Percentiles rank a stretch among this genome's conserved stretches.
Evolutionary conservation across 1,284 basidiomycete species (phyloP).

Genomic region (Omphalotus olearius): DNA sequence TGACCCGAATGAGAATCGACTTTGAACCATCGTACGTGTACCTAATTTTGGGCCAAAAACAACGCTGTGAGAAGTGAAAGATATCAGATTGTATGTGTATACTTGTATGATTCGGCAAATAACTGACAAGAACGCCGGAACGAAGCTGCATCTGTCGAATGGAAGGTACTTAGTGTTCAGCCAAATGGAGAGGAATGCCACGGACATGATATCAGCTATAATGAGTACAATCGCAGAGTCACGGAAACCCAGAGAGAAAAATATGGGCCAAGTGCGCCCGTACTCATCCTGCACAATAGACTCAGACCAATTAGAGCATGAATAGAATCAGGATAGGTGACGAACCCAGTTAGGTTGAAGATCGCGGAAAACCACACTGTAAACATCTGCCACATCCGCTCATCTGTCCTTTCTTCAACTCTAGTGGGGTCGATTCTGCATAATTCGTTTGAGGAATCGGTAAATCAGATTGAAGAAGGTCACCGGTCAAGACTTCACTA

Average conservation of each 20-base stretch:
- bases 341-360: constrained; percentile 53
- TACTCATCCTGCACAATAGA: constrained; percentile 8
- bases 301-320: not conserved
- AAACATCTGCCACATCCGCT: constrained; percentile 58
- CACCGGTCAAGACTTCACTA: not conserved
- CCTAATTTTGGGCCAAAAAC: constrained; percentile 61
- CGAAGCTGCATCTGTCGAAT: constrained; percentile 24
- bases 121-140: constrained; percentile 57
- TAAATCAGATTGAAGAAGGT: too few species aligned
- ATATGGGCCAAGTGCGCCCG: constrained; percentile 42
- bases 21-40: constrained; percentile 59
- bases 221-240: constrained; percentile 49
- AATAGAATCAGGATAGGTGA: not conserved
- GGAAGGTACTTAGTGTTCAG: not conserved
- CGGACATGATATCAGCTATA: constrained; percentile 53
- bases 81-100: constrained; percentile 21
- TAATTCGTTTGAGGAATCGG: not conserved
- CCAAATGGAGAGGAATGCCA: constrained; percentile 4
- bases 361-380: constrained; percentile 65
- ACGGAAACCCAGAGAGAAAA: constrained; percentile 51
- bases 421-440: constrained; percentile 50
- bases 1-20: constrained; percentile 32
- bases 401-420: constrained; percentile 41
- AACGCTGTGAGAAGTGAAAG: constrained; percentile 28
- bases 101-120: not conserved